Evolutionary conservation across 345 rosid genomes (phyloP).

Genomic region (Ricinus communis): DNA sequence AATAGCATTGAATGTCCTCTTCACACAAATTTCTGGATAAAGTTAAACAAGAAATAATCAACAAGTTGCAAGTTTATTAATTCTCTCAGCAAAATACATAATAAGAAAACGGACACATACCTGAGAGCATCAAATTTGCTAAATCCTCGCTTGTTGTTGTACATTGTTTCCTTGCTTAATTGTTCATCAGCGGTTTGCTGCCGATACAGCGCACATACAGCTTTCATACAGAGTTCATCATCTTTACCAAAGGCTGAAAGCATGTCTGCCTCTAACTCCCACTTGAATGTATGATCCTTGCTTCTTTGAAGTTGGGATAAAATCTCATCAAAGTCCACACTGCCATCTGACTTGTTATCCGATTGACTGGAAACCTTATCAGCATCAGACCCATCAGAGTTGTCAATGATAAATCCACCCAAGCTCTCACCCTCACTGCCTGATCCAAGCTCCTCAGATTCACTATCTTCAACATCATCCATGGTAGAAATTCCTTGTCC

Average conservation of each 20-base stretch:
- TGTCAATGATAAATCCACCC: conserved; percentile 51
- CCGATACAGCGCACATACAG: conserved; percentile 71
- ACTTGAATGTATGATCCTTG: conserved; percentile 39
- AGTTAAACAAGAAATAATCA: no score
- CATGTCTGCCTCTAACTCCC: conserved; percentile 70
- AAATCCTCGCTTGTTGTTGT: conserved; percentile 60
- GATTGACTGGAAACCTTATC: conserved; percentile 2
- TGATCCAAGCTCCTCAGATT: conserved; percentile 37
- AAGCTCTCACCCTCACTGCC: conserved; percentile 54
- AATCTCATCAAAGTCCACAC: conserved; percentile 32
- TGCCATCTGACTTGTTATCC: conserved; percentile 38
- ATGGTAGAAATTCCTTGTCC: conserved; percentile 35
- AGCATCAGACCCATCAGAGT: conserved; percentile 27
- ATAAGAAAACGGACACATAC: conserved; percentile 27
- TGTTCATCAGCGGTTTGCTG: conserved; percentile 65
- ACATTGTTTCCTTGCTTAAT: conserved; percentile 33
- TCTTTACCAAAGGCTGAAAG: conserved; percentile 70
- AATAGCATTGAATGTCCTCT: no score
- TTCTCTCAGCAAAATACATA: neutral
- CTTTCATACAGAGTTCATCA: conserved; percentile 69
- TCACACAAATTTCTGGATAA: no score
- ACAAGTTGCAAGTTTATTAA: no score
- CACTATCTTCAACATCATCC: conserved; percentile 38
- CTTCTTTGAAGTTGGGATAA: conserved; percentile 48
- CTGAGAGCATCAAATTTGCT: conserved; percentile 63